Evolutionary conservation across 2,329 filamentous ascomycete species (phyloP).

Genomic region (Pseudopyricularia cyperi): DNA sequence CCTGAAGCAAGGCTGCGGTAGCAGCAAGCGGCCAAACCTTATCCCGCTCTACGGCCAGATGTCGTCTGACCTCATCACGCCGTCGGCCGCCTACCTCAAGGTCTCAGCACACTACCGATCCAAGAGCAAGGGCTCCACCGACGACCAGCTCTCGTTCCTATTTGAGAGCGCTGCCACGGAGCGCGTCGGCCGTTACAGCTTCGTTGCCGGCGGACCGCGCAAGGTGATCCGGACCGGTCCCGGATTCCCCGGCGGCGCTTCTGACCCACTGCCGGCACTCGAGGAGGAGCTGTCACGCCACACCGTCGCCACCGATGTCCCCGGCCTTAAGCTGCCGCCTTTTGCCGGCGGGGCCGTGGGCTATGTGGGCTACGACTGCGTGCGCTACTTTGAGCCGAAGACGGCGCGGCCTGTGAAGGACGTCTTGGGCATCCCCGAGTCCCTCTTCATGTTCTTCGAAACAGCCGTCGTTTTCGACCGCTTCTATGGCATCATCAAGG

Average conservation of each 20-base stretch:
- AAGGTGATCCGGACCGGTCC: slow-evolving; percentile 81
- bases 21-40: slow-evolving; percentile 8
- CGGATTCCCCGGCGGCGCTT: slow-evolving; percentile 62
- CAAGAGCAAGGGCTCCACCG: slow-evolving; percentile 32
- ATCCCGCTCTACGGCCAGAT: slow-evolving; percentile 13
- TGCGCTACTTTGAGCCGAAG: slow-evolving; percentile 86
- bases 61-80: slow-evolving; percentile 76
- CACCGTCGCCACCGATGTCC: slow-evolving; percentile 63
- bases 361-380: slow-evolving; percentile 95
- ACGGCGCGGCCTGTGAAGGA: slow-evolving; percentile 85
- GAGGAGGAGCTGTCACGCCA: slow-evolving; percentile 68
- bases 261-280: slow-evolving; percentile 73
- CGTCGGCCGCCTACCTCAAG: slow-evolving; percentile 91
- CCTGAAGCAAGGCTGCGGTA: slow-evolving; percentile 3
- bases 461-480: slow-evolving; percentile 91
- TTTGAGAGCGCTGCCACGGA: slow-evolving; percentile 91
- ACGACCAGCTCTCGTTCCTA: slow-evolving; percentile 54
- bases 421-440: slow-evolving; percentile 78
- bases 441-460: slow-evolving; percentile 92
- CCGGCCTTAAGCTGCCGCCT: slow-evolving; percentile 69
- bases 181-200: slow-evolving; percentile 88
- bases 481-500: slow-evolving; percentile 84
- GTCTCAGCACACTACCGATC: slow-evolving; percentile 53
- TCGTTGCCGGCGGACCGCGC: slow-evolving; percentile 59
- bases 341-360: slow-evolving; percentile 88